Base-by-base conservation (phyloP, 139 green algal genomes). In the Picocystis salinarum region DNA sequence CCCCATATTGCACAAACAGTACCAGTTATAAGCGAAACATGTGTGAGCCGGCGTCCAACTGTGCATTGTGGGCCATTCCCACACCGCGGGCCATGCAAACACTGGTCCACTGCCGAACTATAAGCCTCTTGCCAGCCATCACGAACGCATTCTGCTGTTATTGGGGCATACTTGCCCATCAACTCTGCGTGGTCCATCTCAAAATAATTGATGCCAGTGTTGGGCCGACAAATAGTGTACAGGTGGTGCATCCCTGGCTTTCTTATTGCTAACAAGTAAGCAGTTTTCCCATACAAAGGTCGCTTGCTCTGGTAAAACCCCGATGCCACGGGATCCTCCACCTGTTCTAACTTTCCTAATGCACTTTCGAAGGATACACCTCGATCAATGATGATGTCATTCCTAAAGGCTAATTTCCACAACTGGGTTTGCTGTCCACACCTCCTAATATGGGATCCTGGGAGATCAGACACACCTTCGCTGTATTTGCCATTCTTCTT, bases 121-220 rank as follows among this genome's bases (percentile, higher is more conserved):
- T n/a, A n/a, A n/a, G n/a, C n/a, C n/a, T n/a, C n/a, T n/a, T n/a
- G n/a, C n/a, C n/a, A n/a, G n/a, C n/a, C n/a, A n/a, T n/a, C n/a
- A n/a, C n/a, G n/a, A n/a, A n/a, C n/a, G n/a, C n/a, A n/a, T n/a
- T n/a, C n/a, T n/a, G n/a, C n/a, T n/a, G n/a, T n/a, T n/a, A n/a
- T n/a, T n/a, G n/a, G n/a, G n/a, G n/a, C n/a, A n/a, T n/a, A n/a
- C n/a, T n/a, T n/a, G n/a, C n/a, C n/a, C n/a, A n/a, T n/a, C 7
- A 55, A 7, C 18, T 46, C 46, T 13, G 42, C 42, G 4, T 58
- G 56, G 39, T 82, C 70, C 78, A 85, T 86, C 45, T 92, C 77
- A 37, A 84, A 82, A 25, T 58, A 74, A 13, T 57, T 62, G 6
- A 15, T n/a, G 10, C 53, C 48, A 28, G 33, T 42, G 33, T 59